Base-by-base conservation (phyloP, 768 basidiomycete genomes). In the Leucocoprinus birnbaumii region DNA sequence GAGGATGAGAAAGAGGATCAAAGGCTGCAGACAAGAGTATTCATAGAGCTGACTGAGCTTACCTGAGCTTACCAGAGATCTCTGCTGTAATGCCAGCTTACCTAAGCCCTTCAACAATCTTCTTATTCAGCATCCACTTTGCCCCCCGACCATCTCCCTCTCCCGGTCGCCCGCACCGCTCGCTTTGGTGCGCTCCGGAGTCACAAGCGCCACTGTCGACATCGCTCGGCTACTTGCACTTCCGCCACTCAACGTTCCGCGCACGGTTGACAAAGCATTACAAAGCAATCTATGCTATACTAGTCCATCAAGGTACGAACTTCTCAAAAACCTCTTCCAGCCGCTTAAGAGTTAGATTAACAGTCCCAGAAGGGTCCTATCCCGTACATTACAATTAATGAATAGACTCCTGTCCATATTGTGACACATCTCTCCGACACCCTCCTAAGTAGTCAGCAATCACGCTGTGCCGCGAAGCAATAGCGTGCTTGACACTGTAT, bases 21-120 rank as follows among this genome's bases (percentile, higher is more conserved):
- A 62, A 58, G 31, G 35, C 43, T 51, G 49, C 38, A 38, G 16
- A 37, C 44, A 57, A 60, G 55, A 58, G 56, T 57, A 56, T 55
- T 42, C 50, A 45, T 49, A 59, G 71, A 38, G 31, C 68, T 68
- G 68, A 70, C 67, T 62, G 66, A 63, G 62, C 66, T 58, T 53
- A 53, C 49, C 52, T 46, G 44, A 46, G 44, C 52, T 53, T 26
- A 42, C 47, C 37, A 35, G 34, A 45, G 43, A 22, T 26, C 19
- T 24, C 3, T 41, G 38, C 26, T 19, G 40, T 19, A 25, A 27
- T 26, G 26, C 21, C 26, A 25, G 47, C 54, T 55, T 55, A 55
- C 13, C 38, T 55, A 55, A 55, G 21, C 21, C 1, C 43, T 42
- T 27, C 35, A 31, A 16, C 52, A 9, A 24, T n/a, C 45, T 16